Evolutionary conservation across 768 basidiomycete species (phyloP).

Genomic region (Tephrocybe sp.): DNA sequence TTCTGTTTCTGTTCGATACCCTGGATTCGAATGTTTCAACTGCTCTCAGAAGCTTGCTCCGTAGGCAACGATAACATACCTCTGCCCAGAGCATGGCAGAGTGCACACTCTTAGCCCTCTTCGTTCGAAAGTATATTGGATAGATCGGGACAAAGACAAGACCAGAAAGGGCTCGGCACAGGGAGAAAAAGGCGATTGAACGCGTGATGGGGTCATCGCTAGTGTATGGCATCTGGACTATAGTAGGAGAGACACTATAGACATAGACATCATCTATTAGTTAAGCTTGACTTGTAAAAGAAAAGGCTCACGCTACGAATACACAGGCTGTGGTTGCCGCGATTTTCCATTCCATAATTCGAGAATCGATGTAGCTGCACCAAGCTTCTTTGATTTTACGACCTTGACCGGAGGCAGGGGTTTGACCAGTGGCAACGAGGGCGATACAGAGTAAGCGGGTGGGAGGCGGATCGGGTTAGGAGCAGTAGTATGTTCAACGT

Average conservation of each 20-base stretch:
- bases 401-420: slow-evolving; percentile 4
- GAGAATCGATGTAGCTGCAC: slow-evolving; percentile 12
- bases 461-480: slow-evolving; percentile 6
- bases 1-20: too few species aligned
- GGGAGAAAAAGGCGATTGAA: slow-evolving; percentile 13
- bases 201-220: slow-evolving; percentile 15
- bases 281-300: neutral
- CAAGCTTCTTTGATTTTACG: slow-evolving; percentile 11
- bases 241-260: slow-evolving; percentile 11
- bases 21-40: too few species aligned
- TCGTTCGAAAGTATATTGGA: slow-evolving; percentile 12
- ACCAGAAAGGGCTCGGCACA: slow-evolving; percentile 13
- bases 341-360: slow-evolving; percentile 15
- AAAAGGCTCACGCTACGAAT: slow-evolving; percentile 11
- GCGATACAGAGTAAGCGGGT: slow-evolving; percentile 1
- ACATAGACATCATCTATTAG: neutral
- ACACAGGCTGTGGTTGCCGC: slow-evolving; percentile 14
- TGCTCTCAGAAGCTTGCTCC: neutral
- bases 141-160: slow-evolving; percentile 14
- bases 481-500: neutral
- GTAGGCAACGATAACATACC: neutral
- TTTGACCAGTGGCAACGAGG: neutral
- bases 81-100: slow-evolving; percentile 15
- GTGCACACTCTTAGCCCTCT: slow-evolving; percentile 6
- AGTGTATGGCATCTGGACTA: slow-evolving; percentile 16